Evolutionary conservation across 345 rosid genomes (phyloP), one percentile per base, ranked within the genome.

Genomic region (Triadica sebifera): DNA sequence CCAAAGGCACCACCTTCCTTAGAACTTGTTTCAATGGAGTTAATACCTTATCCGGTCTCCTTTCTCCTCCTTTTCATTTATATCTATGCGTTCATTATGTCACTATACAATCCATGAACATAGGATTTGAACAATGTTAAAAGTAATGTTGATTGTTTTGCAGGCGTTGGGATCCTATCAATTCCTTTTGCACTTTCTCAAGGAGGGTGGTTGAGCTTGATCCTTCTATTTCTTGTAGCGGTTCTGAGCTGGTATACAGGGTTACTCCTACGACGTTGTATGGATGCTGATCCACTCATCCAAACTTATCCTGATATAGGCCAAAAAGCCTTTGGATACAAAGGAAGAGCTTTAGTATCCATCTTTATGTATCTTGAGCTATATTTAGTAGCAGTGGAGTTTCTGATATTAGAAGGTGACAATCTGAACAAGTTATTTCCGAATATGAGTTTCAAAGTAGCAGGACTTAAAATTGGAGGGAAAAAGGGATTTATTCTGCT

Each of bases 1-100:
- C 5, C 76, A 74, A 68, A 58, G 95, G 91, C 82, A 85, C 90
- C 51, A 68, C 84, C 75, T 82, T 90, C 76, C 80, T 88, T 47
- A 73, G 86, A 57, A 88, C 95, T 63, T 90, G 91, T 70, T 84
- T 90, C 82, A 90, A 90, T 77, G 95, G 93, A 43, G 67, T 90
- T 78, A 90, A 90, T 57, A 80, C 86, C 34, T 65, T 88, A 46
- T 83, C 95, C 77, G 95, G 95, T 90, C 46, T 51, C 55, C 45
- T 41, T 41, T 41, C 45, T 43, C 8, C 24, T 65, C 12, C 61
- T 25, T 66, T 41, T 55, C n/a, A n/a, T n/a, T n/a, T n/a, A n/a
- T n/a, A n/a, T n/a, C n/a, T n/a, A n/a, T n/a, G n/a, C n/a, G n/a
- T n/a, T n/a, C n/a, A n/a, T n/a, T n/a, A n/a, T n/a, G n/a, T n/a